Conservation (phyloP, 2,329 filamentous ascomycete genomes). For the Stachybotrys elegans region DNA sequence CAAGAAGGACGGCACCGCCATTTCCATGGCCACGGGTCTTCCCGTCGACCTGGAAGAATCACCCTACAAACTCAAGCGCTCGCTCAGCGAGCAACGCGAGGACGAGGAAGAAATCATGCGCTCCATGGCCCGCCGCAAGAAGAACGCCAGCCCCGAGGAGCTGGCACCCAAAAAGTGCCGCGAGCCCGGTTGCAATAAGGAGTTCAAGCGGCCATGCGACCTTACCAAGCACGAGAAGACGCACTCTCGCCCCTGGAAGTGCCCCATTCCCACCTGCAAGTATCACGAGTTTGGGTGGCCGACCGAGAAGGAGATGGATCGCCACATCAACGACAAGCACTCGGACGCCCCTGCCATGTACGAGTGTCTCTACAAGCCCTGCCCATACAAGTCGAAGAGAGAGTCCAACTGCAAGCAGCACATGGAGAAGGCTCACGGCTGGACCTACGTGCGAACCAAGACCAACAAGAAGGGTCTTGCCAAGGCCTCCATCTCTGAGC, state of each 20-base stretch:
- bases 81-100: constrained; percentile 62
- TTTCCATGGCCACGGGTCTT: constrained; percentile 70
- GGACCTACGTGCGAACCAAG: constrained; percentile 88
- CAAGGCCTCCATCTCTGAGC: constrained; percentile 40
- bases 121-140: constrained; percentile 94
- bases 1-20: constrained; percentile 71
- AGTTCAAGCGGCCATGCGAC: constrained; percentile 96
- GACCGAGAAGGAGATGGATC: constrained; percentile 94
- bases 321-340: constrained; percentile 96
- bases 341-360: constrained; percentile 73
- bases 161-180: constrained; percentile 74
- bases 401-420: constrained; percentile 98
- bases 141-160: constrained; percentile 82
- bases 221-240: constrained; percentile 98
- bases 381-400: constrained; percentile 90
- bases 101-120: constrained; percentile 81
- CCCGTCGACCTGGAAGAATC: constrained; percentile 52
- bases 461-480: constrained; percentile 63
- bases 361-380: constrained; percentile 76
- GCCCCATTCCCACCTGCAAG: constrained; percentile 75
- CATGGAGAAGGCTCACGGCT: constrained; percentile 95
- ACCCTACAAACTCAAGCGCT: constrained; percentile 57
- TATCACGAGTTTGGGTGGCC: constrained; percentile 90
- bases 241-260: constrained; percentile 95
- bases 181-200: constrained; percentile 73